Evolutionary conservation across 139 green algal genomes (phyloP).

Genomic region (Chlorella sp.): DNA sequence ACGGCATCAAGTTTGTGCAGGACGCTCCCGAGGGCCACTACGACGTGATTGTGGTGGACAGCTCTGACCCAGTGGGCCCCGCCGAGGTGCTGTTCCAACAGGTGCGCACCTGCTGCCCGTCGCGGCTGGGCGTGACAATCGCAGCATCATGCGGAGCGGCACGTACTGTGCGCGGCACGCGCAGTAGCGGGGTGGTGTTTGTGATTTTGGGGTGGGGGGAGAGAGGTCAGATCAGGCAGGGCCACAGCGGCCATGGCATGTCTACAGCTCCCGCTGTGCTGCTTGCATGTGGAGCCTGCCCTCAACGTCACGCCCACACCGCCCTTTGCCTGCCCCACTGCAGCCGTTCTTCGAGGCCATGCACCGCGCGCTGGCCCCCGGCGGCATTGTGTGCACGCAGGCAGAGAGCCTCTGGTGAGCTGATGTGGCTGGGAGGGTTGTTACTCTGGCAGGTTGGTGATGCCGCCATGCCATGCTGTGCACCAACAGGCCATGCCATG

Average conservation of each 20-base stretch:
- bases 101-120: constrained; percentile 49
- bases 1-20: constrained; percentile 95
- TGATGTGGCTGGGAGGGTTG: too few relatives aligned
- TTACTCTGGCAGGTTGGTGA: too few relatives aligned
- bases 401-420: constrained; percentile 85
- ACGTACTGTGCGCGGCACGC: not conserved
- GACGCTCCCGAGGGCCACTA: constrained; percentile 79
- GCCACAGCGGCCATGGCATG: too few relatives aligned
- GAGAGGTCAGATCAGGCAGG: too few relatives aligned
- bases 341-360: constrained; percentile 96
- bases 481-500: too few relatives aligned
- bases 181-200: not conserved
- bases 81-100: constrained; percentile 93
- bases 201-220: too few relatives aligned
- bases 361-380: constrained; percentile 88
- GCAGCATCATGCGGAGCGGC: too few relatives aligned
- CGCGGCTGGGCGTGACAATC: too few relatives aligned
- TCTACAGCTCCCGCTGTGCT: not conserved
- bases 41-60: constrained; percentile 99
- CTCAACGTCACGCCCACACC: not conserved
- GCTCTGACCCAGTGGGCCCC: constrained; percentile 94
- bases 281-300: not conserved
- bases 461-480: too few relatives aligned
- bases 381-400: constrained; percentile 95
- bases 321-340: not conserved